Evolutionary conservation across 1,139 yeast species (phyloP).

Genomic region (Meyerozyma elateridarum): DNA sequence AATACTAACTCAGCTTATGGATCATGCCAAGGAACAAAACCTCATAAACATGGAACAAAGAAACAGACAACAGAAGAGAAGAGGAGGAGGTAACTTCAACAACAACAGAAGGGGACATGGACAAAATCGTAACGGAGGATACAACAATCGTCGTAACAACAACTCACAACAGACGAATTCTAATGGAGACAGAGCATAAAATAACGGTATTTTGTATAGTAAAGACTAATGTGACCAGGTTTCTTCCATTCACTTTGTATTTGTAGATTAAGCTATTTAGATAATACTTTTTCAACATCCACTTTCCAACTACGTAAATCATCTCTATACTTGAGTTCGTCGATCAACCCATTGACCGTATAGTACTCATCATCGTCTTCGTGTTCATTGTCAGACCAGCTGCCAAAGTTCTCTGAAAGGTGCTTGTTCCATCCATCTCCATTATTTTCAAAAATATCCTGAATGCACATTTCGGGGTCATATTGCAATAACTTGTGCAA

Average conservation of each 20-base stretch:
- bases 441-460: constrained; percentile 65
- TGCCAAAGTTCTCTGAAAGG: constrained; percentile 15
- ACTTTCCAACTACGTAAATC: constrained; percentile 46
- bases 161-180: constrained; percentile 5
- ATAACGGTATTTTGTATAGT: constrained; percentile 2
- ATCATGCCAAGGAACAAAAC: constrained; percentile 70
- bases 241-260: not conserved
- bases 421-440: constrained; percentile 63
- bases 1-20: constrained; percentile 53
- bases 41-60: constrained; percentile 51
- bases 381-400: constrained; percentile 12
- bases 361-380: constrained; percentile 38
- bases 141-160: constrained; percentile 14
- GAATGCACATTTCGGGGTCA: constrained; percentile 67
- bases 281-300: constrained; percentile 2
- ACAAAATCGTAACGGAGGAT: constrained; percentile 8
- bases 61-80: constrained; percentile 44
- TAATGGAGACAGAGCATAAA: constrained; percentile 1
- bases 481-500: constrained; percentile 55
- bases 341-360: constrained; percentile 42
- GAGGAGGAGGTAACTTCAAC: constrained; percentile 25
- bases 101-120: constrained; percentile 11
- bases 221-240: constrained; percentile 1
- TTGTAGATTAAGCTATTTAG: not conserved
- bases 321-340: constrained; percentile 36